phyloP scores from a whole-genome alignment of 176 grass and related monocot genomes.

The Oryza punctata region DNA sequence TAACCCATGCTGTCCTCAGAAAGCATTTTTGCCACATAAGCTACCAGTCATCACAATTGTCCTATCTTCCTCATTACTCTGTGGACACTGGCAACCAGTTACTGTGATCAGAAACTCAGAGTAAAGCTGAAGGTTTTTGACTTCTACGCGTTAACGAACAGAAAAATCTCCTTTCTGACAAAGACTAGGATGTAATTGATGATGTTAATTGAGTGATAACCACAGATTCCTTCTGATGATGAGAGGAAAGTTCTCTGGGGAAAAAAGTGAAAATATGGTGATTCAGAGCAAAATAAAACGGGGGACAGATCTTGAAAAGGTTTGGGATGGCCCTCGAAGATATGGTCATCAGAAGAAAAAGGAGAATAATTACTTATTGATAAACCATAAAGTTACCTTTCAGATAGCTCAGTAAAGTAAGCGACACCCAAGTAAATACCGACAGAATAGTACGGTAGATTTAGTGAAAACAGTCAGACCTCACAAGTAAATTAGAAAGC shows the following conservation, averaged over 20 bases:
- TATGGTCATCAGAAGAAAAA: constrained; percentile 7
- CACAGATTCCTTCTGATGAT: constrained; percentile 8
- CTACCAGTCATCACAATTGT: neutral
- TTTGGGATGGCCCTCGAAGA: constrained; percentile 28
- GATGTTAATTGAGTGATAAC: neutral
- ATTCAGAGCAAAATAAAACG: constrained; percentile 18
- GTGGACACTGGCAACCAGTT: neutral
- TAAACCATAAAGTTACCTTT: constrained; percentile 2
- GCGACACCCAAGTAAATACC: neutral
- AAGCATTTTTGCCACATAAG: neutral
- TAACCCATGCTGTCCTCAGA: neutral
- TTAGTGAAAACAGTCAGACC: neutral
- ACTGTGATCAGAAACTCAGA: neutral
- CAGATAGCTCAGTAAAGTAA: neutral
- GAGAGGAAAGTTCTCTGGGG: neutral
- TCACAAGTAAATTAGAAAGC: neutral
- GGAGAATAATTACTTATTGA: neutral
- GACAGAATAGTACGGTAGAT: neutral
- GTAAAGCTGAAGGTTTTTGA: neutral
- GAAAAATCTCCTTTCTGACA: neutral
- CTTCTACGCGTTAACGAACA: neutral
- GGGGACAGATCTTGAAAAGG: constrained; percentile 9
- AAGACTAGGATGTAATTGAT: neutral
- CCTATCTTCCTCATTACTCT: neutral
- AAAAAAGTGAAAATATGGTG: constrained; percentile 31